A percentile compares a stretch with the other conserved stretches of the same genome.
Conservation (phyloP, 78 protist genomes). For the Dictyostelium capitatum region DNA sequence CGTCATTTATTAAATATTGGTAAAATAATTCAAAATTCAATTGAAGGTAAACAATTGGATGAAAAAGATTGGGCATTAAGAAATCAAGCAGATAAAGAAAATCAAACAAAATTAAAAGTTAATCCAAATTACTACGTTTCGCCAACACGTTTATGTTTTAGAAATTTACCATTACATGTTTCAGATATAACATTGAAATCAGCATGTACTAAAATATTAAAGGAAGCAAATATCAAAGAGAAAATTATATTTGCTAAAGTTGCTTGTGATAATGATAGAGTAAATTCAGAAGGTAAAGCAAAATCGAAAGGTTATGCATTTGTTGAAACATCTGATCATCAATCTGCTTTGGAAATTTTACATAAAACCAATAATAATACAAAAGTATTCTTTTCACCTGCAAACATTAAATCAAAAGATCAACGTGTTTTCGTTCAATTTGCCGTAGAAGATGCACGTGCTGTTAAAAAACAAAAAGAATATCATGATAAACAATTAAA, state of each 20-base stretch:
- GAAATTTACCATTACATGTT: slow-evolving; percentile 48
- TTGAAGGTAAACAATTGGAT: slow-evolving; percentile 36
- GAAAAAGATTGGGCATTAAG: slow-evolving; percentile 71
- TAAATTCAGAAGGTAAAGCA: slow-evolving; percentile 35
- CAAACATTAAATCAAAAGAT: slow-evolving; percentile 15
- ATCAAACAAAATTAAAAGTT: slow-evolving; percentile 47
- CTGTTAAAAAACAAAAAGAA: slow-evolving; percentile 49
- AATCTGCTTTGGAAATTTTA: slow-evolving; percentile 33
- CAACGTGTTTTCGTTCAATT: slow-evolving; percentile 46
- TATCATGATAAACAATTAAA: background rate
- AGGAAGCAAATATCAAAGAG: background rate
- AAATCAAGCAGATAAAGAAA: slow-evolving; percentile 52
- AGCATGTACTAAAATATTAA: background rate
- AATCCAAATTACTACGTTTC: slow-evolving; percentile 78
- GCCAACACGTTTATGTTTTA: slow-evolving; percentile 54
- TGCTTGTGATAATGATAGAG: slow-evolving; percentile 34
- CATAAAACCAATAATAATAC: slow-evolving; percentile 28
- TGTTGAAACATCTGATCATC: slow-evolving; percentile 38
- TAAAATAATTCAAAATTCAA: slow-evolving; percentile 33
- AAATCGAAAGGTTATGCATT: slow-evolving; percentile 67
- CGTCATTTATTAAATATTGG: slow-evolving; percentile 34
- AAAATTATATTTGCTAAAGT: slow-evolving; percentile 18
- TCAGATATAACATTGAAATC: background rate
- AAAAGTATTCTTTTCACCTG: background rate
- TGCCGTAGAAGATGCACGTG: slow-evolving; percentile 71